Evolutionary conservation across 306 rosid species (phyloP).

Genomic region (Hippophae tibetana): DNA sequence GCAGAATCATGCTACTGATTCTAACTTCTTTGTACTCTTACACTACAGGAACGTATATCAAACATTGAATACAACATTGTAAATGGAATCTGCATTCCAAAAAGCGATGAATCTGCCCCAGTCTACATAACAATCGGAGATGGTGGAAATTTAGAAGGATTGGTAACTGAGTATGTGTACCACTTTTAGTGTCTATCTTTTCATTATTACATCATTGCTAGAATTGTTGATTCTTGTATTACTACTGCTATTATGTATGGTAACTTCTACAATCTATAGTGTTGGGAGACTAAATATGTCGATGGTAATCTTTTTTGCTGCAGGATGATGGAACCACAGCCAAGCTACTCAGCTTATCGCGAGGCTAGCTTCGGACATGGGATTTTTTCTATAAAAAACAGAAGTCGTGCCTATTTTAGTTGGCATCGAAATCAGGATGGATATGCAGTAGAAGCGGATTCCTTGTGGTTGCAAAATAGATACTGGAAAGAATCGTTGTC

Average conservation of each 20-base stretch:
- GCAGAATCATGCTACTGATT: background rate
- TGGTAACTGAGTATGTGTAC: conserved; percentile 39
- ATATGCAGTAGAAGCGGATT: conserved; percentile 55
- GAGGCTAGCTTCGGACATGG: conserved; percentile 80
- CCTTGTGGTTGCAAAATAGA: conserved; percentile 44
- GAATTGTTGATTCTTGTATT: background rate
- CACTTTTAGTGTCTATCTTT: background rate
- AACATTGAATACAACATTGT: conserved; percentile 46
- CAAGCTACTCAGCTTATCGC: conserved; percentile 59
- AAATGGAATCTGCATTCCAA: conserved; percentile 45
- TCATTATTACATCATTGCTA: background rate
- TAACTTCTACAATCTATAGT: background rate
- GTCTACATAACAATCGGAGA: conserved; percentile 75
- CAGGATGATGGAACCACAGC: conserved; percentile 77
- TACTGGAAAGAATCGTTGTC: conserved; percentile 26
- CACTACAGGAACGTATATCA: conserved; percentile 54
- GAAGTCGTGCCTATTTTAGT: conserved; percentile 45
- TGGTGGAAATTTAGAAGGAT: conserved; percentile 80
- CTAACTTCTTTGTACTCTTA: background rate
- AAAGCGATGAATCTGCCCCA: conserved; percentile 39
- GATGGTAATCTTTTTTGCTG: background rate
- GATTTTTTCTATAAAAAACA: conserved; percentile 52
- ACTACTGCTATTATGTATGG: background rate
- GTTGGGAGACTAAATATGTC: background rate
- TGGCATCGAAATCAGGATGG: conserved; percentile 69